Conservation (phyloP, 169 alveolate genomes). For the Amoebophrya sp. region DNA sequence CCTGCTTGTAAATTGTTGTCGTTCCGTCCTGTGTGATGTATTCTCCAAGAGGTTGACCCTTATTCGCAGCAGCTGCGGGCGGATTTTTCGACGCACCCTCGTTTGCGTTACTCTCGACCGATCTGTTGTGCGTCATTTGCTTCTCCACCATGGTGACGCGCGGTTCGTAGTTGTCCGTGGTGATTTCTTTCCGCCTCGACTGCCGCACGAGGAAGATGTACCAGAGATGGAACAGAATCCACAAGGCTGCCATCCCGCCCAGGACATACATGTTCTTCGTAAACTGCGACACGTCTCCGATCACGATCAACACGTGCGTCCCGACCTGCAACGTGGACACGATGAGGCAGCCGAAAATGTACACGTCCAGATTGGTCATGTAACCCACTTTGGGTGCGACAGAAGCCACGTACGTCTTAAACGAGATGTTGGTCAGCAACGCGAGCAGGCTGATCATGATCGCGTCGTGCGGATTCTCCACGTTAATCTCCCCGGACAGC, state of each 20-base stretch:
- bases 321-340: neutral
- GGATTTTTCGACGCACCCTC: no score
- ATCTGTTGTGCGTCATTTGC: no score
- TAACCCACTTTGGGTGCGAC: neutral
- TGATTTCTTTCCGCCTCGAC: neutral
- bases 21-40: no score
- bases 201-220: neutral
- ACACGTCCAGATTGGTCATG: neutral
- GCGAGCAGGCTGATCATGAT: neutral
- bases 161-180: neutral
- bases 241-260: neutral
- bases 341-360: neutral
- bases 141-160: neutral
- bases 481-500: neutral
- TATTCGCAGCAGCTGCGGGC: no score
- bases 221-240: neutral
- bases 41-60: no score
- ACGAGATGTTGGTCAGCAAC: neutral
- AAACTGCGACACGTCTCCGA: neutral
- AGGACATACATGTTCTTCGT: neutral
- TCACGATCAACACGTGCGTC: neutral
- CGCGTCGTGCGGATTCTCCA: constrained; percentile 23
- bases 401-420: neutral
- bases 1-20: no score
- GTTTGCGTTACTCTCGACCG: no score